Percentiles rank a stretch among this genome's conserved stretches.
Conservation (phyloP, 1,139 yeast species). For the Geotrichum citri-aurantii region DNA sequence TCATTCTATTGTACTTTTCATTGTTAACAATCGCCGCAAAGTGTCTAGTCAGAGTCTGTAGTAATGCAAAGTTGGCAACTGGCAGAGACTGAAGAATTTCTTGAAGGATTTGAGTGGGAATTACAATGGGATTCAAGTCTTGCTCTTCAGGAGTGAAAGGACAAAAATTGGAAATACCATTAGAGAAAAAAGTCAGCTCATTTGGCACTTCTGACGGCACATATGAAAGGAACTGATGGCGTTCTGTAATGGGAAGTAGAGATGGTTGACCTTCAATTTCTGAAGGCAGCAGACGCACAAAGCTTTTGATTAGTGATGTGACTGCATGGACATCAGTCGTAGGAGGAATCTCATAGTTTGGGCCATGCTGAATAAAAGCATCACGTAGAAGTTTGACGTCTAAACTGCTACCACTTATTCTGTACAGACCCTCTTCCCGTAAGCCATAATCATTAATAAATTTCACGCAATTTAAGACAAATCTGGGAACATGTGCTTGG, state of each 20-base stretch:
- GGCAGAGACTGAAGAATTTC: constrained; percentile 25
- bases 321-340: constrained; percentile 76
- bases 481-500: constrained; percentile 25
- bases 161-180: constrained; percentile 7
- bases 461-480: constrained; percentile 25
- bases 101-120: constrained; percentile 25
- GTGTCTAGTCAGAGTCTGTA: constrained; percentile 29
- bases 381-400: constrained; percentile 56
- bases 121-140: constrained; percentile 20
- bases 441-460: constrained; percentile 42
- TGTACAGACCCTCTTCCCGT: constrained; percentile 74
- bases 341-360: constrained; percentile 55
- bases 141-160: constrained; percentile 18
- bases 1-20: constrained; percentile 29
- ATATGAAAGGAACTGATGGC: constrained; percentile 21
- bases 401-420: constrained; percentile 72
- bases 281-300: constrained; percentile 74
- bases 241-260: constrained; percentile 34
- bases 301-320: constrained; percentile 74
- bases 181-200: neutral
- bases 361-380: constrained; percentile 57
- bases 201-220: constrained; percentile 3
- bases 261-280: constrained; percentile 40
- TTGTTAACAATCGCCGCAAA: constrained; percentile 24
- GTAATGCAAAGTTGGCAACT: constrained; percentile 27